Evolutionary conservation across 2,329 filamentous ascomycete species (phyloP).

Genomic region (Arthrobotrys sinensis): DNA sequence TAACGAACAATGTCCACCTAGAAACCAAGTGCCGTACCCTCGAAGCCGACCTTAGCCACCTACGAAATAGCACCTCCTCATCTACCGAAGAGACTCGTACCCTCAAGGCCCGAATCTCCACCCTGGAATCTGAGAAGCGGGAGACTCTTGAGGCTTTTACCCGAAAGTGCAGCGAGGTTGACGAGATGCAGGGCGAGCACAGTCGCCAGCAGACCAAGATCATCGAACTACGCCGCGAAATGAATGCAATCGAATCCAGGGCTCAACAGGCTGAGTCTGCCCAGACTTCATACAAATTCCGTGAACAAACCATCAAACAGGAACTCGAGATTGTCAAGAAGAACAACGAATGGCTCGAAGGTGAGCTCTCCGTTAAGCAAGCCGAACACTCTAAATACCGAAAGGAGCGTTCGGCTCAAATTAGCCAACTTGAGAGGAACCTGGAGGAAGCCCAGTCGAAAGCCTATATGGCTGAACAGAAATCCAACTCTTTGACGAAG

Average conservation of each 20-base stretch:
- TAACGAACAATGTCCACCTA: slow-evolving; percentile 67
- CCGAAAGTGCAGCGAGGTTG: slow-evolving; percentile 87
- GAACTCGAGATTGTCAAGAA: slow-evolving; percentile 89
- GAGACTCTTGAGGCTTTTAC: slow-evolving; percentile 91
- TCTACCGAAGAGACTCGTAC: slow-evolving; percentile 82
- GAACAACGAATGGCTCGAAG: slow-evolving; percentile 94
- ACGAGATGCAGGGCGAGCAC: slow-evolving; percentile 87
- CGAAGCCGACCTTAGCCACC: slow-evolving; percentile 83
- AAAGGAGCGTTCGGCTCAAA: slow-evolving; percentile 92
- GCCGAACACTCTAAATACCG: slow-evolving; percentile 89
- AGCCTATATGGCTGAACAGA: slow-evolving; percentile 70
- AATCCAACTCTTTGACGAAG: slow-evolving; percentile 77
- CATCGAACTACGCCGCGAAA: slow-evolving; percentile 84
- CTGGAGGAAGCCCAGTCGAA: slow-evolving; percentile 87
- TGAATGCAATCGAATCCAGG: slow-evolving; percentile 84
- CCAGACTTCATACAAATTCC: slow-evolving; percentile 86
- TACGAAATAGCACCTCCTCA: slow-evolving; percentile 82
- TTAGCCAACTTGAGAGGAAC: slow-evolving; percentile 87
- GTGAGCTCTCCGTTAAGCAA: slow-evolving; percentile 89
- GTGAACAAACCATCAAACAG: slow-evolving; percentile 89
- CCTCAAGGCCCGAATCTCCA: slow-evolving; percentile 85
- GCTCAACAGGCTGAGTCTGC: slow-evolving; percentile 86
- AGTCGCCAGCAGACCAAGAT: slow-evolving; percentile 91
- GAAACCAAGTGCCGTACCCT: slow-evolving; percentile 82
- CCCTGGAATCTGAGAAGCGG: slow-evolving; percentile 91